Base-by-base conservation (phyloP, 192 early-diverging fungal genomes). In the Phycomyces nitens region DNA sequence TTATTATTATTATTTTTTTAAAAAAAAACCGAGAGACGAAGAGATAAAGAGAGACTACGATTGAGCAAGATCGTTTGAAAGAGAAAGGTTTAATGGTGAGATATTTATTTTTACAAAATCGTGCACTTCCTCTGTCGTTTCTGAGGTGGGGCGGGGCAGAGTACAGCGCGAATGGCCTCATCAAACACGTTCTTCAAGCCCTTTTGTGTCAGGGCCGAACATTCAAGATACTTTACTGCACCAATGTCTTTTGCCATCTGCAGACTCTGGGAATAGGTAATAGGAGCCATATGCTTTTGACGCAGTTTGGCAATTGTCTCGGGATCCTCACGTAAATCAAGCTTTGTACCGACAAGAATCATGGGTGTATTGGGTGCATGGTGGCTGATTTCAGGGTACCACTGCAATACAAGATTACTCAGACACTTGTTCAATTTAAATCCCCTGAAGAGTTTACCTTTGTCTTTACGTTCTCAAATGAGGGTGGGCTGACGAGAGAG, bases 141-240 rank as follows among this genome's bases (percentile, higher is more conserved):
- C 27, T 58, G 66, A 14, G 71, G 73, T 57, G 72, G 70, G 0
- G 85, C 60, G 12, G 89, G 89, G 41, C 67, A 66, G 27, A 95
- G 77, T 7, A 92, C 93, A 21, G 92, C 90, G 22, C 92, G 81
- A 68, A 95, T 95, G 18, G 93, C 93, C 58, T 93, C 92, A 76
- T 95, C 93, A 86, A 95, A 95, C 24, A 95, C 92, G 60, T 85
- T 92, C 84, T 95, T 95, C 54, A 95, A 51, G 20, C 92, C 92
- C 79, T 90, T 92, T 73, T 95, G 93, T 64, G 93, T 94, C 57
- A 95, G 80, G 43, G 93, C 92, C 39, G 92, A 94, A 70, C 93
- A 95, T 76, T 95, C 93, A 34, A 94, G 80, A 69, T 95, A 95
- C 62, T 89, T 89, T 68, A 88, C 88, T 23, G 89, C 92, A 1